Evolutionary conservation across 352 stramenopile species (phyloP).

Genomic region (Globisporangium okanoganense): DNA sequence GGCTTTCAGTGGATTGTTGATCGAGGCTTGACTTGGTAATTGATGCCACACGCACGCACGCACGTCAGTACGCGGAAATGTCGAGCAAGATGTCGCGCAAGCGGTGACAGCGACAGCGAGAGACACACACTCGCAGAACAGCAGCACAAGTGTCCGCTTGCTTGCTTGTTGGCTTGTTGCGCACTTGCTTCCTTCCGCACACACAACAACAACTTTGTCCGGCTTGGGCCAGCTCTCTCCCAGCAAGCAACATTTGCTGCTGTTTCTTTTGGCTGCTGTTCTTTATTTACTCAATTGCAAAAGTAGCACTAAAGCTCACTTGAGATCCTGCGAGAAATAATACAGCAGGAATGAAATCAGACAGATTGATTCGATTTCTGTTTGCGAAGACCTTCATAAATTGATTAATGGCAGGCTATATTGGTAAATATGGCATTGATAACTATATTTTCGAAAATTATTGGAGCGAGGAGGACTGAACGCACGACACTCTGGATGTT

Average conservation of each 20-base stretch:
- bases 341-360: neutral
- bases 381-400: neutral
- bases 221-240: neutral
- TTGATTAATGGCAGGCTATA: neutral
- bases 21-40: neutral
- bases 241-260: neutral
- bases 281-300: neutral
- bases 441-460: neutral
- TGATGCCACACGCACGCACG: neutral
- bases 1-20: neutral
- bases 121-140: neutral
- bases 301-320: neutral
- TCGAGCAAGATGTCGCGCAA: no score
- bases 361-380: neutral
- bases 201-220: neutral
- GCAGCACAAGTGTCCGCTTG: neutral
- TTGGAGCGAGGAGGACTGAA: neutral
- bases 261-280: neutral
- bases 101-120: neutral
- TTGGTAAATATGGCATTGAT: neutral
- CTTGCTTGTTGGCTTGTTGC: constrained; percentile 5
- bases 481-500: neutral
- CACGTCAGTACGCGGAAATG: no score
- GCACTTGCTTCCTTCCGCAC: neutral
- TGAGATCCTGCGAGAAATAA: neutral